A percentile compares a stretch with the other conserved stretches of the same genome.
phyloP scores from a whole-genome alignment of 441 rosid species.

The Iberis amara region DNA sequence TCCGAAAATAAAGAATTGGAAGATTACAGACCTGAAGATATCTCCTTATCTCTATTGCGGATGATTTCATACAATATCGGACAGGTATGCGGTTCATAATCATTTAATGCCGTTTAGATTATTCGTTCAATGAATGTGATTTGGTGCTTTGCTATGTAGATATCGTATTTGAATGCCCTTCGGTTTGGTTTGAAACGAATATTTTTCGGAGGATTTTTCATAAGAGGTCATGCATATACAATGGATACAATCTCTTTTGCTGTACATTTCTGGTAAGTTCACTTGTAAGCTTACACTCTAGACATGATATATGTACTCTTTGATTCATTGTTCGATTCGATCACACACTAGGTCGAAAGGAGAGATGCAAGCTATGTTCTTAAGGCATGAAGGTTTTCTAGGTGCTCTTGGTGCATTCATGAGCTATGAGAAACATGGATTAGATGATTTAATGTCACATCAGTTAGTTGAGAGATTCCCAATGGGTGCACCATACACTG shows the following conservation, averaged over 20 bases:
- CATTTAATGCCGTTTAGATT: not conserved
- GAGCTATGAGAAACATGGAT: constrained; percentile 97
- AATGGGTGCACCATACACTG: constrained; percentile 97
- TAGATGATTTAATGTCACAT: constrained; percentile 93
- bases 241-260: constrained; percentile 97
- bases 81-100: constrained; percentile 47
- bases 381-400: constrained; percentile 96
- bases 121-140: not conserved
- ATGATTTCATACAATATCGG: constrained; percentile 99
- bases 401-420: constrained; percentile 99
- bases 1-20: constrained; percentile 88
- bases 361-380: constrained; percentile 92
- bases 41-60: constrained; percentile 90
- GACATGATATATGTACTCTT: not conserved
- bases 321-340: constrained; percentile 18
- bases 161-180: constrained; percentile 83
- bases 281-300: constrained; percentile 5
- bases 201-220: constrained; percentile 91
- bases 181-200: constrained; percentile 84
- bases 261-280: constrained; percentile 79
- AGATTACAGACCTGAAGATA: constrained; percentile 94
- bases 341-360: constrained; percentile 79
- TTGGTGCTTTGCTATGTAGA: constrained; percentile 34
- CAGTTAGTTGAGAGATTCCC: constrained; percentile 98
- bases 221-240: constrained; percentile 91